phyloP scores from a whole-genome alignment of 495 filamentous ascomycete species.

The Lindgomyces ingoldianus region DNA sequence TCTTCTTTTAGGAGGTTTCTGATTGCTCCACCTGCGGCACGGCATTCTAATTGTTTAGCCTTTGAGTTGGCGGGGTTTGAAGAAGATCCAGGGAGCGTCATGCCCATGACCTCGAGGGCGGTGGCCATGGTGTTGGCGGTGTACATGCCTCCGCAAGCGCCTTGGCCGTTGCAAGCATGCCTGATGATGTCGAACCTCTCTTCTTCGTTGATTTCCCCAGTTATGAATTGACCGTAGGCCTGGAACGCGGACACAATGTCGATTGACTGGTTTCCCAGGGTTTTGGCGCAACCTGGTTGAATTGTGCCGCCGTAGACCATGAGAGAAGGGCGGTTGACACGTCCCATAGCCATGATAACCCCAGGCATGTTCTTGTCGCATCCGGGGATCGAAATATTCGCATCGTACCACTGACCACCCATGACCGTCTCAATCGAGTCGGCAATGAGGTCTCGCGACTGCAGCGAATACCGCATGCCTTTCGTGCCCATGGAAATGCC shows the following conservation, averaged over 20 bases:
- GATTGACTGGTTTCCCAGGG: constrained; percentile 71
- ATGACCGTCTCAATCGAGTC: constrained; percentile 99
- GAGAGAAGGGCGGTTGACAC: constrained; percentile 86
- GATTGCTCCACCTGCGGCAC: constrained; percentile 81
- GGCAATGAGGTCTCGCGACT: constrained; percentile 93
- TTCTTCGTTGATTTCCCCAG: constrained; percentile 87
- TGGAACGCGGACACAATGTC: constrained; percentile 98
- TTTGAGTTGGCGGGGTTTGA: constrained; percentile 87
- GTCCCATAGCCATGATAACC: constrained; percentile 95
- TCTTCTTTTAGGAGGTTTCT: constrained; percentile 83
- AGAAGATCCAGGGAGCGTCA: constrained; percentile 91
- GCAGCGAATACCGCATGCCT: constrained; percentile 93
- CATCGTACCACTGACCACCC: constrained; percentile 99
- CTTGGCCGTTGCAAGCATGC: constrained; percentile 87
- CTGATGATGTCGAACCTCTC: constrained; percentile 92
- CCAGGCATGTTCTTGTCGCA: constrained; percentile 99
- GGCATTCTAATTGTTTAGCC: constrained; percentile 83
- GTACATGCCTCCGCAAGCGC: constrained; percentile 98
- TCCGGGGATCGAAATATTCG: constrained; percentile 95
- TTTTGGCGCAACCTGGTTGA: constrained; percentile 79
- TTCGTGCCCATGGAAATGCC: constrained; percentile 78
- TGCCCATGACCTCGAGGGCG: constrained; percentile 94
- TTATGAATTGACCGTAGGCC: constrained; percentile 92
- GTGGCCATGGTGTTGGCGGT: constrained; percentile 98
- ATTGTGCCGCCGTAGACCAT: constrained; percentile 99